phyloP scores from a whole-genome alignment of 495 filamentous ascomycete species.

The Hypomontagnella submonticulosa region DNA sequence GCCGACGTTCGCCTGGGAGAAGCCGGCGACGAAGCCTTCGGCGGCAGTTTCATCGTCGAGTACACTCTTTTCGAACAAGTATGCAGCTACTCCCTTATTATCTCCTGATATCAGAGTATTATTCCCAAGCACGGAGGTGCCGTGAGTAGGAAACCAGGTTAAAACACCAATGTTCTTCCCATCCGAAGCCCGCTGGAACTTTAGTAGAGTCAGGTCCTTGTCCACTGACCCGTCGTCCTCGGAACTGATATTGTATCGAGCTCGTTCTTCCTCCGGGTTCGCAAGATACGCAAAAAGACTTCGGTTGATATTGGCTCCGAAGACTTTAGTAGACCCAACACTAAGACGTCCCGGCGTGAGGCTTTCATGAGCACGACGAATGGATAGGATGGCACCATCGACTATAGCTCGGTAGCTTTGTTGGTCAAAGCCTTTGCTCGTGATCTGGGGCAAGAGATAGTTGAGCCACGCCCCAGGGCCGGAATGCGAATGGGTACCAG shows the following conservation, averaged over 20 bases:
- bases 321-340: conserved; percentile 76
- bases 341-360: conserved; percentile 76
- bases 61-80: conserved; percentile 81
- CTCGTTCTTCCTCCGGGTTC: conserved; percentile 84
- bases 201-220: conserved; percentile 84
- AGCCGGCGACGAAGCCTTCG: conserved; percentile 87
- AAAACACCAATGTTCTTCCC: conserved; percentile 80
- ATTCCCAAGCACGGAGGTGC: conserved; percentile 90
- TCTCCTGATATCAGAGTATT: conserved; percentile 93
- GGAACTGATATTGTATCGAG: conserved; percentile 68
- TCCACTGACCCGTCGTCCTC: conserved; percentile 78
- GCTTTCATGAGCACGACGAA: conserved; percentile 82
- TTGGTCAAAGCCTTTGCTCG: conserved; percentile 86
- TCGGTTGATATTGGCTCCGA: conserved; percentile 89
- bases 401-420: conserved; percentile 93
- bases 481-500: conserved; percentile 93
- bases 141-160: conserved; percentile 95
- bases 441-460: conserved; percentile 94
- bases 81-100: conserved; percentile 95
- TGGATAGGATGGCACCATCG: conserved; percentile 83
- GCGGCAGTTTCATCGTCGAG: conserved; percentile 61
- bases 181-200: conserved; percentile 78
- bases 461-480: conserved; percentile 96
- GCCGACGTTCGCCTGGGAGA: conserved; percentile 94
- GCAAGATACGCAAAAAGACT: conserved; percentile 91